phyloP scores from a whole-genome alignment of 768 basidiomycete genomes.

The Coprinopsis marcescibilis region DNA sequence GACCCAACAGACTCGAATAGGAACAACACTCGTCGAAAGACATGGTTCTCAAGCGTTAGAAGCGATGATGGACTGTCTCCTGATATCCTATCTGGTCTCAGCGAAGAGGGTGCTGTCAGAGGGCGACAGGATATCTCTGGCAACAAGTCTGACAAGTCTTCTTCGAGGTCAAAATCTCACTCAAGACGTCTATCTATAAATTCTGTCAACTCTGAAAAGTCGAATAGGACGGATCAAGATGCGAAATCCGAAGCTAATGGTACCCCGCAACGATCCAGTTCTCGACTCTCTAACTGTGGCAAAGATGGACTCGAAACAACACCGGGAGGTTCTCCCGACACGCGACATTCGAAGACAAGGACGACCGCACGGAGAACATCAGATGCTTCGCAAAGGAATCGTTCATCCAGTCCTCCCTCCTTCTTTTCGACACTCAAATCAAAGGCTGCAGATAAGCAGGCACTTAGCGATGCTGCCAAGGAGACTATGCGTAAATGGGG shows the following conservation, averaged over 20 bases:
- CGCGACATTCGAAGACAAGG: slow-evolving; percentile 16
- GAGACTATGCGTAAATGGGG: slow-evolving; percentile 94
- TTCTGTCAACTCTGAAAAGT: slow-evolving; percentile 15
- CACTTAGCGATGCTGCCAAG: slow-evolving; percentile 76
- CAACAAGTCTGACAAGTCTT: slow-evolving; percentile 16
- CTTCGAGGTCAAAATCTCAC: slow-evolving; percentile 21
- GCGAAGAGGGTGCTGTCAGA: slow-evolving; percentile 21
- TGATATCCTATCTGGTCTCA: slow-evolving; percentile 12
- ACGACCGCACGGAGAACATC: slow-evolving; percentile 31
- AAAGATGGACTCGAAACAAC: slow-evolving; percentile 27
- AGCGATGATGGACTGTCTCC: slow-evolving; percentile 28
- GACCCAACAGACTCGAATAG: slow-evolving; percentile 7
- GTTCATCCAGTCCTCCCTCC: slow-evolving; percentile 45
- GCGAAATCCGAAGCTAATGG: slow-evolving; percentile 11
- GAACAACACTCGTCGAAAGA: slow-evolving; percentile 38
- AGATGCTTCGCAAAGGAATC: slow-evolving; percentile 22
- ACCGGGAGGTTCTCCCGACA: slow-evolving; percentile 4
- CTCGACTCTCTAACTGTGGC: slow-evolving; percentile 35
- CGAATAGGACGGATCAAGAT: slow-evolving; percentile 20
- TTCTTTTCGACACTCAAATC: slow-evolving; percentile 80
- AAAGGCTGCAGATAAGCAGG: slow-evolving; percentile 77
- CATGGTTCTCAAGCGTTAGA: slow-evolving; percentile 50
- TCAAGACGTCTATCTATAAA: slow-evolving; percentile 14
- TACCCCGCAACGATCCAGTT: slow-evolving; percentile 35
- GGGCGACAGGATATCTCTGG: slow-evolving; percentile 29